Evolutionary conservation across 345 rosid genomes (phyloP).

Genomic region (Psidium guajava): DNA sequence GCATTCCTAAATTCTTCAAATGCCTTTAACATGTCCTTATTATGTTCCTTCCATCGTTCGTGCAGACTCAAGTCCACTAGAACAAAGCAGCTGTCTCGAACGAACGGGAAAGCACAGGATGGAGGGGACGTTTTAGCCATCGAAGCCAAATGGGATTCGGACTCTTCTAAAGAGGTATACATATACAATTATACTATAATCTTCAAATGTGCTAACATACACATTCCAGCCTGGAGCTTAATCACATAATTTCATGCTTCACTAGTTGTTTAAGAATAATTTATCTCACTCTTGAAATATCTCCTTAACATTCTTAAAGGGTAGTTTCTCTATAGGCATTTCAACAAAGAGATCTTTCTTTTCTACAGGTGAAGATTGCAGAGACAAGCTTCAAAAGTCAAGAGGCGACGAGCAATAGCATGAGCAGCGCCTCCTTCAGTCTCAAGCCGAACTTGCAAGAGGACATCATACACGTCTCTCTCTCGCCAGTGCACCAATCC

Average conservation of each 20-base stretch:
- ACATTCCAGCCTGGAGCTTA: background rate
- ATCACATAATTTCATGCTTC: background rate
- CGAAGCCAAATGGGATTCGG: constrained; percentile 12
- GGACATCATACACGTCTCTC: constrained; percentile 7
- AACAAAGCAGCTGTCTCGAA: constrained; percentile 8
- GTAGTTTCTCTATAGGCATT: background rate
- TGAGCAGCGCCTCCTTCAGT: constrained; percentile 8
- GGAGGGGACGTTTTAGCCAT: constrained; percentile 1
- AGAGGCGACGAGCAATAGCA: constrained; percentile 11
- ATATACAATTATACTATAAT: background rate
- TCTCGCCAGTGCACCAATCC: constrained; percentile 23
- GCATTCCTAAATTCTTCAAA: background rate
- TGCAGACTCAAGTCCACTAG: background rate
- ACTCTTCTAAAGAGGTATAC: constrained; percentile 38
- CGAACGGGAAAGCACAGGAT: constrained; percentile 6
- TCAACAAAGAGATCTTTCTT: background rate
- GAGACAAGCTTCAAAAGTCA: constrained; percentile 13
- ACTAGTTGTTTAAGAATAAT: background rate
- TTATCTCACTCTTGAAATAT: background rate
- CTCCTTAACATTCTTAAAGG: background rate
- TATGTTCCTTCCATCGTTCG: background rate
- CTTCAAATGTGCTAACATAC: background rate
- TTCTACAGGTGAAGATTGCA: constrained; percentile 21
- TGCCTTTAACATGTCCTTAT: background rate
- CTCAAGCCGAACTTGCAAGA: constrained; percentile 9